Percentiles rank a stretch among this genome's conserved stretches.
phyloP scores from a whole-genome alignment of 441 rosid species.

The Viola pubescens region DNA sequence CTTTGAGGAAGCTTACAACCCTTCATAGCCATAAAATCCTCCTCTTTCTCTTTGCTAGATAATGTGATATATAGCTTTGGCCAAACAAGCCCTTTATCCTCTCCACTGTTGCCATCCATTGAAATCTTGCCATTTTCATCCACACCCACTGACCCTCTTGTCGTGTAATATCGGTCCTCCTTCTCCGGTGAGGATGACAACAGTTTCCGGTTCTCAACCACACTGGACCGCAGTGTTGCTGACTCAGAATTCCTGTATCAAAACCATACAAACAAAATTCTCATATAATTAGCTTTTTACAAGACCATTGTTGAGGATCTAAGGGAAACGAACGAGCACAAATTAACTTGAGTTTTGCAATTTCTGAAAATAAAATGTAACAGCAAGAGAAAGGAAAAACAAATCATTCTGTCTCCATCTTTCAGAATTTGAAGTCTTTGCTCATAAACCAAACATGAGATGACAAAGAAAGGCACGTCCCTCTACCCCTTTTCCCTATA shows the following conservation, averaged over 20 bases:
- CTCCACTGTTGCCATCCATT: conserved; percentile 34
- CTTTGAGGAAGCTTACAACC: conserved; percentile 72
- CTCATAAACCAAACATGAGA: conserved; percentile 17
- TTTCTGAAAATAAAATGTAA: background rate
- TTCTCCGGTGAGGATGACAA: conserved; percentile 35
- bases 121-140: conserved; percentile 48
- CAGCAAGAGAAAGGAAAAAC: too few relatives aligned
- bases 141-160: conserved; percentile 44
- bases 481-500: background rate
- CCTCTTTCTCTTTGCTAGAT: conserved; percentile 69
- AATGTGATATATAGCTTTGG: conserved; percentile 48
- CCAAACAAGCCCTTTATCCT: conserved; percentile 43
- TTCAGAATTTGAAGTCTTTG: background rate
- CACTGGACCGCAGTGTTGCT: conserved; percentile 25
- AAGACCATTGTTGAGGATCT: conserved; percentile 7
- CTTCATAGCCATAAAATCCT: conserved; percentile 71
- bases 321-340: background rate
- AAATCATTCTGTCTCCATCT: too few relatives aligned
- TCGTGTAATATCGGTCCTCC: conserved; percentile 49
- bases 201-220: conserved; percentile 29
- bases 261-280: conserved; percentile 11
- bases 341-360: background rate
- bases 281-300: background rate
- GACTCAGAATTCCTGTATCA: conserved; percentile 36
- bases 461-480: conserved; percentile 1